Evolutionary conservation across 2,329 filamentous ascomycete species (phyloP), one percentile per base, ranked within the genome.

Genomic region (Rugonectria rugulosa): DNA sequence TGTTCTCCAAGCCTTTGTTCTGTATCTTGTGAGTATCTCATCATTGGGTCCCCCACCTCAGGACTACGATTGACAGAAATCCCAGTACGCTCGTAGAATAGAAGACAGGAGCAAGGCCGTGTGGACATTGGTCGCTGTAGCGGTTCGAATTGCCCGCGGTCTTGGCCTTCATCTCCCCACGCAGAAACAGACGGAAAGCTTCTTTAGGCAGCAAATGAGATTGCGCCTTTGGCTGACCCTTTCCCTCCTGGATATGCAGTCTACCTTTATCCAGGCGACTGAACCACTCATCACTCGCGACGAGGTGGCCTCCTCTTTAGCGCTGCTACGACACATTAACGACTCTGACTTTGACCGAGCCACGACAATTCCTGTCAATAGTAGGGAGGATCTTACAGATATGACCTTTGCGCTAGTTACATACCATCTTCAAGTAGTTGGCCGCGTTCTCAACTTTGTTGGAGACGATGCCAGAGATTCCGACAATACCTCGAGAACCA

Each of bases 1-100:
- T 5, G 59, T 68, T 15, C 58, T 71, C 2, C 68, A 71, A 31
- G 68, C 68, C 1, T 72, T 72, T 52, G 60, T 71, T 17, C 45
- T 72, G 19, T 72, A 71, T 48, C 46, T 60, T 31, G 55, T 58
- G 34, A 40, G 58, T 27, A 2, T 5, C 32, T 5, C 20, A 6
- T 23, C 20, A n/a, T n/a, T n/a, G n/a, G n/a, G n/a, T n/a, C n/a
- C n/a, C n/a, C n/a, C n/a, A n/a, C n/a, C n/a, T n/a, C n/a, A n/a
- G n/a, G n/a, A n/a, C n/a, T n/a, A n/a, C n/a, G n/a, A n/a, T n/a
- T n/a, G n/a, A n/a, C n/a, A n/a, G n/a, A n/a, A n/a, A n/a, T n/a
- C n/a, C n/a, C n/a, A 60, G 57, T 40, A 41, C 21, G 46, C 44
- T 5, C 43, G 54, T 21, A 51, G 32, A 41, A 46, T 55, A 36